Base-by-base conservation (phyloP, 768 basidiomycete species). In the Amanita jacksonii region DNA sequence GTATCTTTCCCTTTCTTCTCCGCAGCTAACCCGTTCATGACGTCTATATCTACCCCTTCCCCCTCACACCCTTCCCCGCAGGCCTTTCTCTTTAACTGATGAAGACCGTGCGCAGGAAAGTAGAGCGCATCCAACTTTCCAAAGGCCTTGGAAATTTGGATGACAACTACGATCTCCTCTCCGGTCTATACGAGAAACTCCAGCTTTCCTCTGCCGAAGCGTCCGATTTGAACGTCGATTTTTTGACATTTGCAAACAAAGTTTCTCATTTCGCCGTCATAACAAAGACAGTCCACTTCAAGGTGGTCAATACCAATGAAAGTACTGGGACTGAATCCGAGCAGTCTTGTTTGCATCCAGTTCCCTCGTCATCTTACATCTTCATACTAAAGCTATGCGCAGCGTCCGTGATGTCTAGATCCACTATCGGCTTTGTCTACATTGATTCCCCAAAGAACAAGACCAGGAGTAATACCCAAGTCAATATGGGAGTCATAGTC, bases 401-500 rank as follows among this genome's bases (percentile, higher is more conserved):
- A 40, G 25, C 37, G 28, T 12, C 18, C 7, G 10, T 39, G 30
- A 20, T 7, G 18, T 38, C 35, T 4, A 44, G 25, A 12, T 45
- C 46, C 12, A 54, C 59, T 2, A 57, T 72, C 34, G 74, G 75
- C 2, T 51, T 75, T 13, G 57, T 72, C 19, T 75, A 73, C 45
- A 61, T 75, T 20, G 55, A 52, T 10, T 52, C 54, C 3, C 58
- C 66, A 1, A 58, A 61, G 23, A 48, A 48, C 12, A 47, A 62
- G 63, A 46, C 60, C 62, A 1, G 48, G 68, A 22, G 58, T 59
- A 19, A 51, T 22, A 55, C 61, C 3, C 77, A 83, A 54, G 65
- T 73, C 16, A 74, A 67, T 49, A 60, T 85, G 24, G 81, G 81
- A 8, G 58, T 85, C 50, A 62, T 75, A 42, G 49, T 83, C 22